Percentiles rank a stretch among this genome's conserved stretches.
Evolutionary conservation across 2,329 filamentous ascomycete genomes (phyloP).

Genomic region (Fusarium nelsonii): DNA sequence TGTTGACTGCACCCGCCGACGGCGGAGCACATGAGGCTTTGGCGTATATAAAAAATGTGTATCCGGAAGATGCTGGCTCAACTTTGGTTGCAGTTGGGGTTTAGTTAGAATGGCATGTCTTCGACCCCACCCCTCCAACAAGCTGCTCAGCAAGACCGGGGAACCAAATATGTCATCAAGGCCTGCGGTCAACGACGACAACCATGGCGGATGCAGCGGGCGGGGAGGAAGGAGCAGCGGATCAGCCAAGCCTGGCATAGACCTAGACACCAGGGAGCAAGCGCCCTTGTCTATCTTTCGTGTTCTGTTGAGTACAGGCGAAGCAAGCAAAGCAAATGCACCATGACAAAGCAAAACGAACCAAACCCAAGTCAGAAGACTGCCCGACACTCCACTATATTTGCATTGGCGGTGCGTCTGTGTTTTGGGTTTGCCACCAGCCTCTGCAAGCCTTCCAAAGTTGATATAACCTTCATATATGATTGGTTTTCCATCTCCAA

Average conservation of each 20-base stretch:
- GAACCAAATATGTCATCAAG: slow-evolving; percentile 31
- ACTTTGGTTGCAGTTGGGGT: slow-evolving; percentile 22
- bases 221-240: slow-evolving; percentile 19
- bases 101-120: slow-evolving; percentile 15
- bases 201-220: slow-evolving; percentile 32
- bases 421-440: slow-evolving; percentile 35
- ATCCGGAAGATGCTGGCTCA: slow-evolving; percentile 23
- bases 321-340: slow-evolving; percentile 38
- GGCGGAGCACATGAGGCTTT: slow-evolving; percentile 40
- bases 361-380: slow-evolving; percentile 19
- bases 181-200: slow-evolving; percentile 15
- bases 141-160: slow-evolving; percentile 16
- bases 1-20: slow-evolving; percentile 24
- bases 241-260: slow-evolving; percentile 29
- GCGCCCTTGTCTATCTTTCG: slow-evolving; percentile 15
- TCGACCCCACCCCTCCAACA: slow-evolving; percentile 42
- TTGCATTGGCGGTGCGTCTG: slow-evolving; percentile 16
- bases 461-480: slow-evolving; percentile 20
- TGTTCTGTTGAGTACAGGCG: slow-evolving; percentile 6
- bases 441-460: slow-evolving; percentile 23
- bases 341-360: slow-evolving; percentile 28
- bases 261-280: slow-evolving; percentile 13
- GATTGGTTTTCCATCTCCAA: slow-evolving; percentile 29
- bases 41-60: slow-evolving; percentile 29
- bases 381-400: slow-evolving; percentile 21